Conservation (phyloP, 2,329 filamentous ascomycete genomes). For the Colletotrichum paranaense region DNA sequence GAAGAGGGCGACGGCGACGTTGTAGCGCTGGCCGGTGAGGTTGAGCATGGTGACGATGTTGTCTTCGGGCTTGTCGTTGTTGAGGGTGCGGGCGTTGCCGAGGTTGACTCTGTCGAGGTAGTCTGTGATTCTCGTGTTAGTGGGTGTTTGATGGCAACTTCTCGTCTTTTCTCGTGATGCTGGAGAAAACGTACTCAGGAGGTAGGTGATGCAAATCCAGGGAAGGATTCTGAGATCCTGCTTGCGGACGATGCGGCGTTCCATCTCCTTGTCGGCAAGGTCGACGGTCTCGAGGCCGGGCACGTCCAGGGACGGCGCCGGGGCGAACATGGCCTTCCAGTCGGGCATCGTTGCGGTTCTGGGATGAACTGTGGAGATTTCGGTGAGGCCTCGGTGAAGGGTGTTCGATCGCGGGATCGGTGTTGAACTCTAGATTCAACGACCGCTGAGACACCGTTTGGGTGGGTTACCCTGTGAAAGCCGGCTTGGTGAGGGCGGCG, state of each 20-base stretch:
- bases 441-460: background rate
- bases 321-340: conserved; percentile 34
- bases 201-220: conserved; percentile 47
- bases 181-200: conserved; percentile 40
- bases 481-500: background rate
- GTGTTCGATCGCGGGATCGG: background rate
- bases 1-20: conserved; percentile 45
- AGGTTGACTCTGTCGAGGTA: conserved; percentile 48
- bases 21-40: conserved; percentile 46
- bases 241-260: conserved; percentile 46
- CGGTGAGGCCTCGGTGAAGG: conserved; percentile 17
- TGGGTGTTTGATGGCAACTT: background rate
- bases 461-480: background rate
- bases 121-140: conserved; percentile 23
- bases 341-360: conserved; percentile 30
- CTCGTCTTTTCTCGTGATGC: background rate
- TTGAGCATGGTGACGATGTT: conserved; percentile 45
- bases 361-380: background rate
- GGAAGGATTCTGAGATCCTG: conserved; percentile 47
- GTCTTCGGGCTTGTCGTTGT: conserved; percentile 47
- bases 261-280: conserved; percentile 47
- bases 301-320: conserved; percentile 45
- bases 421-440: background rate
- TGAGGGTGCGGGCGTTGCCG: conserved; percentile 47
- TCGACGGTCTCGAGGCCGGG: conserved; percentile 48